A percentile compares a stretch with the other conserved stretches of the same genome.
phyloP scores from a whole-genome alignment of 2,329 filamentous ascomycete genomes.

The Davidsoniella virescens region DNA sequence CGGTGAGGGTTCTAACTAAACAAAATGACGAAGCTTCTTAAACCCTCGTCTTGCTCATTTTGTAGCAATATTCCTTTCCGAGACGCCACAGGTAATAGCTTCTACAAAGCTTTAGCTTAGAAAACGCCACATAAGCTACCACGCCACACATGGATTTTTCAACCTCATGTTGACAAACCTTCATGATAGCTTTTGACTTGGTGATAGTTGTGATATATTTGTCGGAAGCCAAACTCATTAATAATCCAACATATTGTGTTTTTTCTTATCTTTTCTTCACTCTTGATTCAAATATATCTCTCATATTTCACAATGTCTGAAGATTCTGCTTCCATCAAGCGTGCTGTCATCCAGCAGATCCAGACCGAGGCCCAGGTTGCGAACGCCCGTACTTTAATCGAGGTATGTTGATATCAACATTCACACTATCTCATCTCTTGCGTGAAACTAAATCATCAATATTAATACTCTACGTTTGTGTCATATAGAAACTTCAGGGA shows the following conservation, averaged over 20 bases:
- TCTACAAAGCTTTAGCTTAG: background rate
- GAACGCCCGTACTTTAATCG: slow-evolving; percentile 55
- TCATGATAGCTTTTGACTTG: too few species aligned
- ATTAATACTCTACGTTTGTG: background rate
- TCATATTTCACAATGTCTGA: slow-evolving; percentile 7
- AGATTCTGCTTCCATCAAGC: slow-evolving; percentile 41
- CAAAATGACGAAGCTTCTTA: too few species aligned
- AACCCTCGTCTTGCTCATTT: too few species aligned
- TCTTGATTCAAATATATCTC: background rate
- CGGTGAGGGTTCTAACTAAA: too few species aligned
- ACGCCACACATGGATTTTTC: slow-evolving; percentile 6
- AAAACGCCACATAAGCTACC: background rate
- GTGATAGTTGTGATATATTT: background rate
- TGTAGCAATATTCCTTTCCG: too few species aligned
- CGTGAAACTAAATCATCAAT: background rate
- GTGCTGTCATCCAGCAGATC: slow-evolving; percentile 48
- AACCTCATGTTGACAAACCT: background rate
- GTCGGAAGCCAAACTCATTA: background rate
- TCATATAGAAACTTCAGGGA: slow-evolving; percentile 55
- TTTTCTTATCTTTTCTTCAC: background rate
- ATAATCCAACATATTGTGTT: background rate
- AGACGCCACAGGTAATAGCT: too few species aligned
- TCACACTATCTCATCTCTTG: background rate
- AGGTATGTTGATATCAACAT: slow-evolving; percentile 30
- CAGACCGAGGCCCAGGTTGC: slow-evolving; percentile 45